Evolutionary conservation across 768 basidiomycete species (phyloP), one percentile per base, ranked within the genome.

Genomic region (Baorangia bicolor): DNA sequence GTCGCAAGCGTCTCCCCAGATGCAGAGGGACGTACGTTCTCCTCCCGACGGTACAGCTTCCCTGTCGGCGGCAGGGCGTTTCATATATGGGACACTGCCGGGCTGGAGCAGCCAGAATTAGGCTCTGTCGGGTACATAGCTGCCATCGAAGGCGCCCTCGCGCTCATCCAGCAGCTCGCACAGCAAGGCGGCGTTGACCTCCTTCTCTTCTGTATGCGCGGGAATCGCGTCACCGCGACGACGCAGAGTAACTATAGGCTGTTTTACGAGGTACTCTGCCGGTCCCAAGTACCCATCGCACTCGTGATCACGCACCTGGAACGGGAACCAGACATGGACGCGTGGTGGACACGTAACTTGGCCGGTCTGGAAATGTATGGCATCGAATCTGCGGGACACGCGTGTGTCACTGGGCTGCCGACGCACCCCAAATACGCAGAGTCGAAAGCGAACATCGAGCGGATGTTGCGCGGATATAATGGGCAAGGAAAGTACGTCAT

Each of bases 221-320:
- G 69, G 3, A 74, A 75, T 12, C 66, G 75, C 48, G 67, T 77
- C 53, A 73, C 66, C 1, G 70, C 71, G 42, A 63, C 52, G 2
- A 64, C 68, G 21, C 64, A 71, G 51, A 70, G 68, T 57, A 78
- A 78, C 54, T 79, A 75, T 57, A 56, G 63, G 31, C 34, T 75
- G 5, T 75, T 78, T 50, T 64, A 69, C 43, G 69, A 78, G 40
- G 68, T 78, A 13, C 69, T 79, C 10, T 79, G 78, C 42, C 61
- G 60, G 18, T 51, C 62, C 6, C 25, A 62, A 4, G 77, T 68
- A 4, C 69, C 69, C 9, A 55, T 69, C 53, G 64, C 57, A 18
- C 63, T 70, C 21, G 63, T 59, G 30, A 53, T 77, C 34, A 77
- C 76, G 0, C 72, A 77, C 35, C 66, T 78, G n/a, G 78, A 77